These are phyloP conservation scores for Pichia deserticola DNA, from an alignment of 805 yeast genomes.

Conservation along the genomic window DNA sequence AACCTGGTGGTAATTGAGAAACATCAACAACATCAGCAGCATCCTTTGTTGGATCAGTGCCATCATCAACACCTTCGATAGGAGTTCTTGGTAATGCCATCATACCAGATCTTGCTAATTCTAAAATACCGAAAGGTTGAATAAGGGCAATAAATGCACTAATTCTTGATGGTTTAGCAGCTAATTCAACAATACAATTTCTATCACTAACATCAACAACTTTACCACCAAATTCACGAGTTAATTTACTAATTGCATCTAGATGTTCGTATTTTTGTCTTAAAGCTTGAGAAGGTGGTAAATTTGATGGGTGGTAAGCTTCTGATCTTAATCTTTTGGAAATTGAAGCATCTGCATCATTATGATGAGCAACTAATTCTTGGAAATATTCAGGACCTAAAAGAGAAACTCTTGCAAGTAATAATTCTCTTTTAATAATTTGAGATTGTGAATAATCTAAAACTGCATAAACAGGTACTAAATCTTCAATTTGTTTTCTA, in stretches of 20 bases:
- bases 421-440: slow-evolving; percentile 83
- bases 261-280: slow-evolving; percentile 91
- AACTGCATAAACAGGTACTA: slow-evolving; percentile 97
- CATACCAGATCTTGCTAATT: slow-evolving; percentile 96
- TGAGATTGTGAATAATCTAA: slow-evolving; percentile 87
- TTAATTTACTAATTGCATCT: slow-evolving; percentile 72
- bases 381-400: slow-evolving; percentile 98
- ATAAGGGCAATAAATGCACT: slow-evolving; percentile 79
- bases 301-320: slow-evolving; percentile 78
- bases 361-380: slow-evolving; percentile 84
- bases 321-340: slow-evolving; percentile 36
- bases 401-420: slow-evolving; percentile 85
- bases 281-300: slow-evolving; percentile 85
- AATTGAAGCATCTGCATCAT: slow-evolving; percentile 37
- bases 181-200: slow-evolving; percentile 87
- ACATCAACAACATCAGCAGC: slow-evolving; percentile 76
- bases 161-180: slow-evolving; percentile 89
- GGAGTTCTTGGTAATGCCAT: slow-evolving; percentile 98
- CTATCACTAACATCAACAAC: slow-evolving; percentile 88
- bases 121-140: slow-evolving; percentile 94
- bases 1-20: slow-evolving; percentile 94
- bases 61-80: slow-evolving; percentile 48
- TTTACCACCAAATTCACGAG: slow-evolving; percentile 86
- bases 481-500: slow-evolving; percentile 93
- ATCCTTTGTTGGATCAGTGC: slow-evolving; percentile 40